phyloP scores from a whole-genome alignment of 2,329 filamentous ascomycete species.

The Pestalotiopsis sp. region DNA sequence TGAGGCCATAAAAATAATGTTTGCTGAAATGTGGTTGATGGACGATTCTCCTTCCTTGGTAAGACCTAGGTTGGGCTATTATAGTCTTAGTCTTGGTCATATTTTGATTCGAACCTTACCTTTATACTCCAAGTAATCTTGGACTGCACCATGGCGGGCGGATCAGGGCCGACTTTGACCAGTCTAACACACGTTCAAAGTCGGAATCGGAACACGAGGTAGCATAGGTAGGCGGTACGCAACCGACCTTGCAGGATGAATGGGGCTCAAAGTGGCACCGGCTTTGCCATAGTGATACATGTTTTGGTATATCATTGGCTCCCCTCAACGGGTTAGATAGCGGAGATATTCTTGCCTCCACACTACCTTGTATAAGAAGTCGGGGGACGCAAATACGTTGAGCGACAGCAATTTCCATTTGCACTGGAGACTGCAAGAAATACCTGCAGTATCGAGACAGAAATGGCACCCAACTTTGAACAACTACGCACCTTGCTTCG shows the following conservation, averaged over 20 bases:
- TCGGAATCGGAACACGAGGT: background rate
- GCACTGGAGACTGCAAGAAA: background rate
- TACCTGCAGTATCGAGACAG: background rate
- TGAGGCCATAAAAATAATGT: background rate
- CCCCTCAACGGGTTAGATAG: background rate
- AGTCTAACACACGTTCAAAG: background rate
- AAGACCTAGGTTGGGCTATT: background rate
- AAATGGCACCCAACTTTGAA: constrained; percentile 11
- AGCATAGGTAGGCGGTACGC: background rate
- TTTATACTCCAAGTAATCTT: background rate
- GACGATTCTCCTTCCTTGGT: background rate
- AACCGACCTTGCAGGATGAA: background rate
- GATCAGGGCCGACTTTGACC: background rate
- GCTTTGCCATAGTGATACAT: background rate
- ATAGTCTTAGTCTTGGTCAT: background rate
- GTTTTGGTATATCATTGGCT: background rate
- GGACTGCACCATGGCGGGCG: background rate
- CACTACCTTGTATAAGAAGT: background rate
- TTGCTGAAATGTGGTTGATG: background rate
- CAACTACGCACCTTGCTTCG: constrained; percentile 4
- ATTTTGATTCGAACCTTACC: background rate
- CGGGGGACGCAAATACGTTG: background rate
- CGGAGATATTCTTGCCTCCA: background rate
- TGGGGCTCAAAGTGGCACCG: background rate
- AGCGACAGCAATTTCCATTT: background rate